A percentile compares a stretch with the other conserved stretches of the same genome.
phyloP scores from a whole-genome alignment of 208 protist species.

The Leishmania lainsoni region DNA sequence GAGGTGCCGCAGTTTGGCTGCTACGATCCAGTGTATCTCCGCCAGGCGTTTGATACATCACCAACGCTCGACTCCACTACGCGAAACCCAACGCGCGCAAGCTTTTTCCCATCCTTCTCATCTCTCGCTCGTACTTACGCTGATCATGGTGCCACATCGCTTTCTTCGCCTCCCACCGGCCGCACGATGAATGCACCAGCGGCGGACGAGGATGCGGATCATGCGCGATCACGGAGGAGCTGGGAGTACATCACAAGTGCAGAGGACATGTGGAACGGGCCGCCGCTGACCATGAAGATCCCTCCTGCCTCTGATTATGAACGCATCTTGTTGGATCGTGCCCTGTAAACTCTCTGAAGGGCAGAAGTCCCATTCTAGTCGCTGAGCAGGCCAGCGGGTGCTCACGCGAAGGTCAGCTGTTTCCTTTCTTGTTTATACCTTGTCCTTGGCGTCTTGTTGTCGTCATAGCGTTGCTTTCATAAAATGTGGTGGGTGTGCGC shows the following conservation, averaged over 20 bases:
- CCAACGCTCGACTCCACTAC: background rate
- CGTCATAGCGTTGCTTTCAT: background rate
- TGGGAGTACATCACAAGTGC: constrained; percentile 50
- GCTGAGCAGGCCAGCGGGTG: background rate
- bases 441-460: background rate
- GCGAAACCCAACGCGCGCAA: background rate
- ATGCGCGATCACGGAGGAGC: constrained; percentile 7
- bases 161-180: background rate
- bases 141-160: background rate
- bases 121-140: constrained; percentile 22
- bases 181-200: background rate
- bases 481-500: background rate
- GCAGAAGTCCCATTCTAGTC: background rate
- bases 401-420: background rate
- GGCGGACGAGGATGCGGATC: background rate
- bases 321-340: constrained; percentile 52
- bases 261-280: constrained; percentile 62
- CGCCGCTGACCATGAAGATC: constrained; percentile 54
- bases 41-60: background rate
- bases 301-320: constrained; percentile 78
- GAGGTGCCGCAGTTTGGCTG: constrained; percentile 51
- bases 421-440: background rate
- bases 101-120: constrained; percentile 33
- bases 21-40: constrained; percentile 62
- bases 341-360: background rate